Base-by-base conservation (phyloP, 169 alveolate species). In the Plasmodium sp. region DNA sequence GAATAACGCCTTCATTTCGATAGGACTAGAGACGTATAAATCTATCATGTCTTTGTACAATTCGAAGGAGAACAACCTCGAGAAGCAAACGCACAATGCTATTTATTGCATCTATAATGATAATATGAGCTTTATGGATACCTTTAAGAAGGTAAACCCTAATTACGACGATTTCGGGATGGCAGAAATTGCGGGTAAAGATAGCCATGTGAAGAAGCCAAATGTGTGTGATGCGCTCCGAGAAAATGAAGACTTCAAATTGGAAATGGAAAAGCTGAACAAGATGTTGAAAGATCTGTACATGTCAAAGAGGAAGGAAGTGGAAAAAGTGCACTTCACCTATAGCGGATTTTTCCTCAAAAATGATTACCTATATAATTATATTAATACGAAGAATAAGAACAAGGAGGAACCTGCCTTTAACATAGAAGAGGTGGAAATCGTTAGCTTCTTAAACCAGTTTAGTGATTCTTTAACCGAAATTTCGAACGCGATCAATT, bases 251-350 rank as follows among this genome's bases (percentile, higher is more conserved):
- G 84, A 81, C 48, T 90, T 67, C 83, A 81, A 48, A 41, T 18
- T 34, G 43, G 92, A 90, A 90, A 90, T 90, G 94, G 92, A 90
- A 34, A 80, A 80, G 34, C 58, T 90, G n/a, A 74, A 90, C 54
- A 90, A 81, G 81, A 81, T 90, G 16, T 90, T 90, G 39, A 90
- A 48, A 67, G 94, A 90, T 31, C 12, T 90, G 34, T 90, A 90
- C 54, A 90, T 90, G 94, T 90, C 94, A 16, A 90, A 90, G 73
- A 90, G 94, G 74, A 90, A 90, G 73, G 94, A 90, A 80, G 62
- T 90, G 27, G 92, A 90, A 90, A 90, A 90, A 41, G 91, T 90
- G 2, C 94, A 90, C 34, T 90, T 90, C 73, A 81, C 94, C 0
- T 90, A 90, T 90, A 90, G 94, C 73, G 94, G 94, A 2, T 90